Evolutionary conservation across 192 early-diverging fungal genomes (phyloP).

Genomic region (Linnemannia elongata): DNA sequence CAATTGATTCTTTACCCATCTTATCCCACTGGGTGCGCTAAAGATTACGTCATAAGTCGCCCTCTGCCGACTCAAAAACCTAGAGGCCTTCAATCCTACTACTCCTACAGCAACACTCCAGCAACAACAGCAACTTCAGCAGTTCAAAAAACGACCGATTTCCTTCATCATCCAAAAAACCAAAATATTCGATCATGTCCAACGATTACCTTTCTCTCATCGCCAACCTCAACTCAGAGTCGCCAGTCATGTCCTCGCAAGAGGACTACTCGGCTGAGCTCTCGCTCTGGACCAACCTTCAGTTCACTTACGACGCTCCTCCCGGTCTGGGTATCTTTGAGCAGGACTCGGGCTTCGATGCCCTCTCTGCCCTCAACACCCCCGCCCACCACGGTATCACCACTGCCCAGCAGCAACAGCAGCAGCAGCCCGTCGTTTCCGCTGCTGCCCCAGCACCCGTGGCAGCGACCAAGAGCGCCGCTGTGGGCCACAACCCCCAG

Average conservation of each 20-base stretch:
- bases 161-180: conserved; percentile 14
- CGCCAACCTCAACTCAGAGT: conserved; percentile 50
- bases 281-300: conserved; percentile 76
- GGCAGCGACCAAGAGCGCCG: background rate
- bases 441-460: background rate
- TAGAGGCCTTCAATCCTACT: conserved; percentile 7
- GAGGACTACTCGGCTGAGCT: conserved; percentile 78
- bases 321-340: conserved; percentile 69
- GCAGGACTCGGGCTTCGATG: conserved; percentile 53
- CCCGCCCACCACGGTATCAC: conserved; percentile 21
- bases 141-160: too few species aligned
- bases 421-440: background rate
- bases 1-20: conserved; percentile 27
- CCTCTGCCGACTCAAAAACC: conserved; percentile 53
- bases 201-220: conserved; percentile 50
- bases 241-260: conserved; percentile 50
- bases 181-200: conserved; percentile 24
- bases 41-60: conserved; percentile 33
- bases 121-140: background rate
- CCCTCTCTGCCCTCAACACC: conserved; percentile 44
- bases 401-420: background rate
- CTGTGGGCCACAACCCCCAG: conserved; percentile 37
- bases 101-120: background rate
- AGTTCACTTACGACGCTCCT: conserved; percentile 77
- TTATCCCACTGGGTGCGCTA: conserved; percentile 52